Evolutionary conservation across 495 filamentous ascomycete genomes (phyloP), one percentile per base, ranked within the genome.

Genomic region (Aspergillus kassunensis): DNA sequence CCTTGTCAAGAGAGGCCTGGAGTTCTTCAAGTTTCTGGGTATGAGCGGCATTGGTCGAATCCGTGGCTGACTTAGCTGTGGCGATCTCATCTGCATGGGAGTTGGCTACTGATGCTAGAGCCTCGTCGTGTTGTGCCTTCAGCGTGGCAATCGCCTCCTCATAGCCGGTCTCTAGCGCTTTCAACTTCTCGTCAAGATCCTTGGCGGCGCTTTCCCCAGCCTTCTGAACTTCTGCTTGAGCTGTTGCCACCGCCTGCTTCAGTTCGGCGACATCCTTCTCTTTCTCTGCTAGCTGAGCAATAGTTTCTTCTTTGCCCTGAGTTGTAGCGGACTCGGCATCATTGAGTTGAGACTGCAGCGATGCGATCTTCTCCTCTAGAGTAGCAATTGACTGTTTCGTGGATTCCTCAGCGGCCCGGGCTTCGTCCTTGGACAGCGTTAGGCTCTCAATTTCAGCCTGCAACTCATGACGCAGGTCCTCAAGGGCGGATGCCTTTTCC

Each of bases 391-490:
- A 58, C 18, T 64, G 53, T 20, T 71, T 65, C 4, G 69, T 64
- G 36, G 68, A 56, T 16, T 72, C 67, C 49, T 78, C 74, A n/a
- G 73, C 68, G 15, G 67, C 69, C 10, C 58, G 59, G 27, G 71
- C 74, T 36, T 73, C 58, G 23, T 75, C 62, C 53, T 76, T 78
- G 29, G 69, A 57, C 20, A 65, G 49, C 19, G 56, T 61, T 13
- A 77, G 46, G 40, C 69, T 71, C 27, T 71, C 60, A 34, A 76
- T 64, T 46, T 79, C 75, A 6, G 73, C 73, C 41, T 71, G 68
- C 25, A 76, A 56, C 42, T 76, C 73, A 7, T 63, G 62, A 10
- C 62, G 52, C 16, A 76, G 58, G 16, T 54, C 54, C 3, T 77
- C 69, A 24, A 79, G 54, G 21, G 67, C 62, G 37, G 61, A 25